phyloP scores from a whole-genome alignment of 768 basidiomycete genomes.

The Kwoniella europaea region DNA sequence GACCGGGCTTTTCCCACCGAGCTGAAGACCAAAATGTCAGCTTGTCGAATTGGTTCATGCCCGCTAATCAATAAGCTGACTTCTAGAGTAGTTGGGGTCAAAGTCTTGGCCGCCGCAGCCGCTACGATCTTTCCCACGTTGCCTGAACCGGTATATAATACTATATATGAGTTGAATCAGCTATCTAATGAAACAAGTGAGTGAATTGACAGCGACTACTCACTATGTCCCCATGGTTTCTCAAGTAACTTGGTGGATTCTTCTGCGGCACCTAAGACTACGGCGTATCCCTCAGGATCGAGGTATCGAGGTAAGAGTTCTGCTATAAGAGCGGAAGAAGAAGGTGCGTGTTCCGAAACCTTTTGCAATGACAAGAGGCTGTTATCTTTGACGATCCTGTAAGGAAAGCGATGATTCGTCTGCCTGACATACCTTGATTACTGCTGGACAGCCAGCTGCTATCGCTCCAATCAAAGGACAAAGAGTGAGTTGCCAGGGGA shows the following conservation, averaged over 20 bases:
- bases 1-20: conserved; percentile 58
- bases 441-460: conserved; percentile 57
- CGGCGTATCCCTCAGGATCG: conserved; percentile 50
- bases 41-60: background rate
- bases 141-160: conserved; percentile 57
- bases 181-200: no score
- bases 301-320: conserved; percentile 51
- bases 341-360: conserved; percentile 55
- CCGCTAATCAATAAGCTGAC: conserved; percentile 27
- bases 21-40: conserved; percentile 24
- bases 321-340: conserved; percentile 47
- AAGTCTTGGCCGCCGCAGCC: conserved; percentile 54
- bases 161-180: conserved; percentile 24
- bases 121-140: conserved; percentile 55
- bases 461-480: conserved; percentile 54
- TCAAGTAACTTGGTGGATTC: conserved; percentile 50
- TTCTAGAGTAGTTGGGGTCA: conserved; percentile 56
- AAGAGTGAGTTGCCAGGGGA: conserved; percentile 52
- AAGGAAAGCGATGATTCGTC: background rate
- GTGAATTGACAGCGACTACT: conserved; percentile 4
- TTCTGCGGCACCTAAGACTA: conserved; percentile 50
- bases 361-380: conserved; percentile 14
- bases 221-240: conserved; percentile 57
- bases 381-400: background rate
- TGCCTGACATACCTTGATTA: conserved; percentile 51